These are phyloP conservation scores for Lasiodiplodia citricola DNA, from an alignment of 2,329 filamentous ascomycete species.

Conservation along the genomic window DNA sequence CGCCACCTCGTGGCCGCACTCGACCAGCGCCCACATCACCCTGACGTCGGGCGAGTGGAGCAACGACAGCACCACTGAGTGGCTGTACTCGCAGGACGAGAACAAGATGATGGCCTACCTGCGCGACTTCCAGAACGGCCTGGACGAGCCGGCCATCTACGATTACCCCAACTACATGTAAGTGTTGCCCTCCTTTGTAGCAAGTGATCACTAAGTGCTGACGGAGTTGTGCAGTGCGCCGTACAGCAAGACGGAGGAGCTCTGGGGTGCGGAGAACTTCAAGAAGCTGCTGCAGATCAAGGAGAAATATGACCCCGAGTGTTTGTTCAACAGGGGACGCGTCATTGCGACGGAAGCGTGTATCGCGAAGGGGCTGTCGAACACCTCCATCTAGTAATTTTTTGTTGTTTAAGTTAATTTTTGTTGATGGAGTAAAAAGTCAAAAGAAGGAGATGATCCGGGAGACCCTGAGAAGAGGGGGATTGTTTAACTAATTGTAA, in stretches of 20 bases:
- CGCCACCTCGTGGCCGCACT: constrained; percentile 19
- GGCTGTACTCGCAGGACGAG: constrained; percentile 14
- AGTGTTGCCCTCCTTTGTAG: not conserved
- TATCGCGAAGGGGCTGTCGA: constrained; percentile 16
- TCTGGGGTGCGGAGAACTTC: constrained; percentile 19
- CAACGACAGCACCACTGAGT: constrained; percentile 17
- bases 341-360: constrained; percentile 13
- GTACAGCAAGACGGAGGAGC: constrained; percentile 16
- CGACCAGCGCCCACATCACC: constrained; percentile 20
- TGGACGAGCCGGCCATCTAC: constrained; percentile 13
- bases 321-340: constrained; percentile 14
- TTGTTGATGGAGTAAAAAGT: no score
- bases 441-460: not conserved
- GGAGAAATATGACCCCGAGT: constrained; percentile 22
- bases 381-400: constrained; percentile 3
- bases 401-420: not conserved
- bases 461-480: not conserved
- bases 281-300: constrained; percentile 14
- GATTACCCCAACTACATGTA: constrained; percentile 26
- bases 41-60: constrained; percentile 22
- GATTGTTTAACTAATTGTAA: not conserved
- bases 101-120: constrained; percentile 21
- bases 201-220: not conserved
- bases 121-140: constrained; percentile 17
- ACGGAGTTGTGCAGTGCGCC: not conserved